Percentiles rank a stretch among this genome's conserved stretches.
Evolutionary conservation across 148 eudicot genomes (phyloP).

Genomic region (Diospyros kaki): DNA sequence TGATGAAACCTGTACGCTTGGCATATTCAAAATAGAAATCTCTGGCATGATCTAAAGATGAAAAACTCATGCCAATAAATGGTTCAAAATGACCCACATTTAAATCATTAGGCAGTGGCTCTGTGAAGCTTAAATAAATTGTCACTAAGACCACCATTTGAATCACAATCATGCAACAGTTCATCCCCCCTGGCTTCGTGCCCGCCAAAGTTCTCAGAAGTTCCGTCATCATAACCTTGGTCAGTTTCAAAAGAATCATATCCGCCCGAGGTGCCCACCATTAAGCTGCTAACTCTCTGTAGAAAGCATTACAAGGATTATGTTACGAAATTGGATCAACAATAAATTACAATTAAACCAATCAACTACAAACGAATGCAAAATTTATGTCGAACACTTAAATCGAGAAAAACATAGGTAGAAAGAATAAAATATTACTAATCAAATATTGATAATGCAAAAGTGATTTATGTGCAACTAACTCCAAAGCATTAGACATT

Average conservation of each 20-base stretch:
- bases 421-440: no score
- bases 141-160: neutral
- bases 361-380: no score
- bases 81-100: neutral
- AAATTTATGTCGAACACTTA: no score
- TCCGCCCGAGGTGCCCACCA: slow-evolving; percentile 1
- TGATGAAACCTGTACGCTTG: slow-evolving; percentile 9
- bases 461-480: no score
- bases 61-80: neutral
- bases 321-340: no score
- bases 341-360: no score
- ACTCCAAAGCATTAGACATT: no score
- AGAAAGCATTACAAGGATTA: slow-evolving; percentile 2
- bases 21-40: slow-evolving; percentile 13
- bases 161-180: slow-evolving; percentile 5
- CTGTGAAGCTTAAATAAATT: neutral
- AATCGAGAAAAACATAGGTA: no score
- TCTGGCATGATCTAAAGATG: slow-evolving; percentile 8
- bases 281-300: slow-evolving; percentile 5
- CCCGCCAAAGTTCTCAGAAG: neutral
- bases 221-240: neutral
- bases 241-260: neutral
- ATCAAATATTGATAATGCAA: no score
- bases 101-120: neutral
- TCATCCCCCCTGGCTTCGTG: slow-evolving; percentile 8